These are phyloP conservation scores for Cenchrus fungigraminus DNA, from an alignment of 176 grass and related monocot species.

Conservation along the genomic window DNA sequence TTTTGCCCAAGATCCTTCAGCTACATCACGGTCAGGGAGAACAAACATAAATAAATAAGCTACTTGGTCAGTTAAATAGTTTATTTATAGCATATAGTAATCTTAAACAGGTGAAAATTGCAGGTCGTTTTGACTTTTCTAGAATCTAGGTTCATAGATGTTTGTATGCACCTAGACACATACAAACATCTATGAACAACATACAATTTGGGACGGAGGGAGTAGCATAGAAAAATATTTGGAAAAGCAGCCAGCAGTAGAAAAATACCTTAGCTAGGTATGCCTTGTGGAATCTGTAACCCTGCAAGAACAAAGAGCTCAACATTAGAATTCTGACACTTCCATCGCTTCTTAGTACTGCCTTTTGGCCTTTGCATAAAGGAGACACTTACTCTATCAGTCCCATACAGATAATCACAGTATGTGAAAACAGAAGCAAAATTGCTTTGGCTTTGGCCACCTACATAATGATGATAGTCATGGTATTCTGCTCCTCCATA, in stretches of 20 bases:
- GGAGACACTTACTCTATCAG: slow-evolving; percentile 69
- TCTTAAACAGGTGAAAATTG: neutral
- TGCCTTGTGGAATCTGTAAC: slow-evolving; percentile 83
- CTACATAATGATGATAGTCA: slow-evolving; percentile 97
- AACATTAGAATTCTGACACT: slow-evolving; percentile 27
- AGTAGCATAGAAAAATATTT: neutral
- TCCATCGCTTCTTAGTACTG: neutral
- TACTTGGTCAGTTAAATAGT: slow-evolving; percentile 27
- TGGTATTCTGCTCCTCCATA: slow-evolving; percentile 96
- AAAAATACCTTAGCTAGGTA: slow-evolving; percentile 74
- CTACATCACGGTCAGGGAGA: slow-evolving; percentile 28
- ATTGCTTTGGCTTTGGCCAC: slow-evolving; percentile 90
- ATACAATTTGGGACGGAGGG: too few species aligned
- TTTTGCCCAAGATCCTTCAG: slow-evolving; percentile 54
- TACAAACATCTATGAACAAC: too few species aligned
- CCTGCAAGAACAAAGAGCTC: slow-evolving; percentile 65
- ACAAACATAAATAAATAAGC: slow-evolving; percentile 2
- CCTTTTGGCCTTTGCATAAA: neutral
- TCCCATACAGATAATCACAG: slow-evolving; percentile 93
- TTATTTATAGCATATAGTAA: slow-evolving; percentile 6
- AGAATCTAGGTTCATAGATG: too few species aligned
- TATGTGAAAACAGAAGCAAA: slow-evolving; percentile 96
- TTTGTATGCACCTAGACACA: too few species aligned
- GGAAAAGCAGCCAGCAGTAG: neutral
- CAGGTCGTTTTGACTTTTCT: too few species aligned